Evolutionary conservation across 129 eudicot species (phyloP).

Genomic region (Chrysanthemum lavandulifolium): DNA sequence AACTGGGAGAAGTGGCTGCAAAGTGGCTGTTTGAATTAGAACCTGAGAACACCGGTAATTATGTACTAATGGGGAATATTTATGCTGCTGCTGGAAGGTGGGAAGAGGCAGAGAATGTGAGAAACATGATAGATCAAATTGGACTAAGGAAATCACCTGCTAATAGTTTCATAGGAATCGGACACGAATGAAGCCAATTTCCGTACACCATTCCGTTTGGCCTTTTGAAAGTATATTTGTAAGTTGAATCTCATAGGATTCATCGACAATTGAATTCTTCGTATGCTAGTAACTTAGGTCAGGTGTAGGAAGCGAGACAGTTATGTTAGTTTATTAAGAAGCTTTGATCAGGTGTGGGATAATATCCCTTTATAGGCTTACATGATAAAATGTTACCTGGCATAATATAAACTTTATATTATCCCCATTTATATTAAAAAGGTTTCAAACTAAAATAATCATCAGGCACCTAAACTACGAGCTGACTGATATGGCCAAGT

Average conservation of each 20-base stretch:
- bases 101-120: slow-evolving; percentile 74
- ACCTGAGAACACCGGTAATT: slow-evolving; percentile 75
- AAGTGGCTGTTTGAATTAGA: slow-evolving; percentile 62
- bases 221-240: neutral
- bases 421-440: no score
- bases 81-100: slow-evolving; percentile 79
- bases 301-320: no score
- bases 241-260: neutral
- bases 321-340: no score
- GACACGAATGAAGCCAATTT: slow-evolving; percentile 28
- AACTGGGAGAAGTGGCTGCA: slow-evolving; percentile 78
- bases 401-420: no score
- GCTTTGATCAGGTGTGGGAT: no score
- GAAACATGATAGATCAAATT: slow-evolving; percentile 48
- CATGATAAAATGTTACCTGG: no score
- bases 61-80: slow-evolving; percentile 71
- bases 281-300: neutral
- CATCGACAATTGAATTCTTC: neutral
- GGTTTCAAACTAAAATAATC: no score
- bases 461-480: no score
- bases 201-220: neutral
- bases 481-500: no score
- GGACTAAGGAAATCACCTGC: slow-evolving; percentile 71
- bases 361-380: no score
- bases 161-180: slow-evolving; percentile 54